phyloP scores from a whole-genome alignment of 257 asterid genomes.

The Rauvolfia tetraphylla region DNA sequence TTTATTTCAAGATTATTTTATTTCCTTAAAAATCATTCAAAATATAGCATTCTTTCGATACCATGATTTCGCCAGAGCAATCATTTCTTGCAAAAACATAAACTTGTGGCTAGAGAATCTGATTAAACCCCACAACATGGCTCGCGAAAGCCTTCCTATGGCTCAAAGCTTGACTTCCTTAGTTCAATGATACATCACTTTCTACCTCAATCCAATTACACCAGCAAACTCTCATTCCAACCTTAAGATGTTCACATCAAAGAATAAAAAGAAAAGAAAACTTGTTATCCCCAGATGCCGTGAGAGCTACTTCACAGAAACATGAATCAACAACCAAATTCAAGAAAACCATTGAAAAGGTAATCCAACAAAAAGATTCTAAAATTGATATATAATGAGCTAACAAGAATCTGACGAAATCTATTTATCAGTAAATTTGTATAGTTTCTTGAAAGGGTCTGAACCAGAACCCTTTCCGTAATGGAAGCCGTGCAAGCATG shows the following conservation, averaged over 20 bases:
- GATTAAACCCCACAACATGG: not conserved
- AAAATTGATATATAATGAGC: not conserved
- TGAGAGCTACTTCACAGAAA: not conserved
- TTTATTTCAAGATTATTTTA: too few species aligned
- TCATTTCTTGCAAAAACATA: not conserved
- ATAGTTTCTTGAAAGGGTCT: not conserved
- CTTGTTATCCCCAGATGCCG: not conserved
- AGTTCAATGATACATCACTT: too few species aligned
- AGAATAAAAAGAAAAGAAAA: not conserved
- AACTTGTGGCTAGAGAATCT: not conserved
- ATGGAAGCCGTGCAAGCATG: constrained; percentile 21
- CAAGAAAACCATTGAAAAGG: too few species aligned
- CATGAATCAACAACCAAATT: not conserved
- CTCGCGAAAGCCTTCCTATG: not conserved
- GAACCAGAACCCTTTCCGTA: not conserved
- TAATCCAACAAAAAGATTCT: not conserved
- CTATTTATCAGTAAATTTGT: not conserved
- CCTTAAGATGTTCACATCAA: not conserved
- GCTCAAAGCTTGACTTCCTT: not conserved
- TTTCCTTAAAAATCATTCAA: too few species aligned
- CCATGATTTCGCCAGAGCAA: not conserved
- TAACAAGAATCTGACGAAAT: not conserved
- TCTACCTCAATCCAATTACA: too few species aligned
- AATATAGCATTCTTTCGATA: too few species aligned
- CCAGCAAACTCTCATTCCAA: too few species aligned